Conservation (phyloP, 2,329 filamentous ascomycete genomes). For the Colletotrichum higginsianum region DNA sequence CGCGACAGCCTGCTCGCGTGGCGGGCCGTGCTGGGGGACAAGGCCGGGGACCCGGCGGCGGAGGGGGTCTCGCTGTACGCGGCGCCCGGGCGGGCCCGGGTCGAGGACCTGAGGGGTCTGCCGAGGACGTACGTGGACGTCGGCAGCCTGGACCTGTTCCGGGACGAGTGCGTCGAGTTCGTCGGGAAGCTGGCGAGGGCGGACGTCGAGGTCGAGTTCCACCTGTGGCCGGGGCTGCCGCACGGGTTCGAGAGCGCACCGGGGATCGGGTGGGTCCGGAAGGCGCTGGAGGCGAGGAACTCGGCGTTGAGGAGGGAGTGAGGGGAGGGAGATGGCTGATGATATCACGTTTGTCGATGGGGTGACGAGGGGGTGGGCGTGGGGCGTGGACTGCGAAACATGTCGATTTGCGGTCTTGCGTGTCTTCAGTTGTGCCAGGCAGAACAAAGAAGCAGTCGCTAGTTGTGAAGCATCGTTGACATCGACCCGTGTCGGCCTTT, state of each 20-base stretch:
- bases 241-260: constrained; percentile 53
- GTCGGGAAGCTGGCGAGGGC: constrained; percentile 50
- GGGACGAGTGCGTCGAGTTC: constrained; percentile 52
- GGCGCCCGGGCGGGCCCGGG: constrained; percentile 46
- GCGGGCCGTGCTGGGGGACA: constrained; percentile 44
- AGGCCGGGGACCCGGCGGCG: constrained; percentile 40
- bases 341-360: too few species aligned
- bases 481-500: too few species aligned
- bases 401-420: too few species aligned
- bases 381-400: too few species aligned
- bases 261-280: constrained; percentile 42
- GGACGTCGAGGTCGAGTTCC: constrained; percentile 55
- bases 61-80: constrained; percentile 43
- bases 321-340: background rate
- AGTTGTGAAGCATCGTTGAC: too few species aligned
- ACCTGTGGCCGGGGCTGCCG: constrained; percentile 57
- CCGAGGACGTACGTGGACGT: constrained; percentile 57
- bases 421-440: too few species aligned
- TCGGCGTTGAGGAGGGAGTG: constrained; percentile 36
- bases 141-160: constrained; percentile 56
- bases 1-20: constrained; percentile 45
- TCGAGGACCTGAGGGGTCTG: constrained; percentile 47
- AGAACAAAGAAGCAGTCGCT: too few species aligned
- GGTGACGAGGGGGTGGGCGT: background rate
- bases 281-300: constrained; percentile 45